A percentile compares a stretch with the other conserved stretches of the same genome.
phyloP scores from a whole-genome alignment of 139 green algal genomes.

The Picochlorum sp. region DNA sequence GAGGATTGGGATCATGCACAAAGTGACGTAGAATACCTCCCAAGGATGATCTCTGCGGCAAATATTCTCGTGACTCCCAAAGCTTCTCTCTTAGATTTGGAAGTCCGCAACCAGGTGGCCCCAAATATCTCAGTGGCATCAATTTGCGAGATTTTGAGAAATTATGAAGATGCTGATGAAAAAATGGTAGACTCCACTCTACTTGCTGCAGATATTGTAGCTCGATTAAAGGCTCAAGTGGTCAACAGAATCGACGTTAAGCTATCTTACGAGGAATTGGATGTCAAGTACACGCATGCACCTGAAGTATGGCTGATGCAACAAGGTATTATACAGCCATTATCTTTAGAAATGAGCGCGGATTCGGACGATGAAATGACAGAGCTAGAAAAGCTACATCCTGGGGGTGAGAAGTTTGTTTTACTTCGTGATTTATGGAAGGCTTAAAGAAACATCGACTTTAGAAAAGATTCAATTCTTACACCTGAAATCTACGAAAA shows the following conservation, averaged over 20 bases:
- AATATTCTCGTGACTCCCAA: slow-evolving; percentile 87
- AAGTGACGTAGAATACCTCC: not conserved
- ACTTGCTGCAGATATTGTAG: slow-evolving; percentile 9
- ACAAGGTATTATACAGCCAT: slow-evolving; percentile 28
- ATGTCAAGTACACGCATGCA: slow-evolving; percentile 21
- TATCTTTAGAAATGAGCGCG: slow-evolving; percentile 33
- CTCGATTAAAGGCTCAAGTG: slow-evolving; percentile 6
- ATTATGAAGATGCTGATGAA: slow-evolving; percentile 16
- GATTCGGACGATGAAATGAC: slow-evolving; percentile 43
- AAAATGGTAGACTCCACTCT: not conserved
- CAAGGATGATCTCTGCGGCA: slow-evolving; percentile 18
- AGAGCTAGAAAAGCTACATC: not conserved
- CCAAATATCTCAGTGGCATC: slow-evolving; percentile 27
- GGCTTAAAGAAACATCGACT: slow-evolving; percentile 37
- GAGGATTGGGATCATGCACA: not conserved
- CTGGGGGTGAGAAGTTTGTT: not conserved
- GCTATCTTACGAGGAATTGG: not conserved
- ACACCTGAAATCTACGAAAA: not conserved
- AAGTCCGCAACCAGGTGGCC: slow-evolving; percentile 29
- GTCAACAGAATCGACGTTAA: slow-evolving; percentile 6
- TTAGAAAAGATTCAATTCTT: not conserved
- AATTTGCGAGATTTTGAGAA: slow-evolving; percentile 47
- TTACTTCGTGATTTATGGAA: slow-evolving; percentile 14
- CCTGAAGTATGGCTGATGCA: slow-evolving; percentile 22
- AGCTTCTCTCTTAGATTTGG: slow-evolving; percentile 34